These are phyloP conservation scores for Fusarium setosum DNA, from an alignment of 2,329 filamentous ascomycete species.

Conservation along the genomic window DNA sequence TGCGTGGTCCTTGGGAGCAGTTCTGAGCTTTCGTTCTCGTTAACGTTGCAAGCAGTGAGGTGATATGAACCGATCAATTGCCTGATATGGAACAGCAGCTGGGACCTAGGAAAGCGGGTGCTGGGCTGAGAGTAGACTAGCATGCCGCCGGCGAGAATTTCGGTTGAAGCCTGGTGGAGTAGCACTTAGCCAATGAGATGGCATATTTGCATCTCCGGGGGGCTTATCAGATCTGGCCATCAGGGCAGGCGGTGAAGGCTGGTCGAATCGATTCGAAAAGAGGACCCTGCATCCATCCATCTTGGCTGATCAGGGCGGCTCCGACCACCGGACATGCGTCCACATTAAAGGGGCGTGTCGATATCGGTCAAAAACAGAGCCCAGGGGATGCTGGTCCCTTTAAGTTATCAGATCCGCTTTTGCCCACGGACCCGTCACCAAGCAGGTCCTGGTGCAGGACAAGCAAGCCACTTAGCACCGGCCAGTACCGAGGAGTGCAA, in stretches of 20 bases:
- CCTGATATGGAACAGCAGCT: background rate
- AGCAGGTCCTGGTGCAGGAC: background rate
- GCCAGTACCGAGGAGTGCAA: slow-evolving; percentile 3
- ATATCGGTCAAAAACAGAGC: background rate
- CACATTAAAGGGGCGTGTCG: slow-evolving; percentile 6
- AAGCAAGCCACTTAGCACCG: slow-evolving; percentile 12
- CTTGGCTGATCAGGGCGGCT: slow-evolving; percentile 5
- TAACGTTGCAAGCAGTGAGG: background rate
- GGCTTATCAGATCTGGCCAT: slow-evolving; percentile 35
- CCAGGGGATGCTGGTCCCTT: slow-evolving; percentile 13
- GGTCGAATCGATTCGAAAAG: background rate
- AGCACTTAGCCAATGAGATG: background rate
- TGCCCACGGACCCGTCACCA: slow-evolving; percentile 21
- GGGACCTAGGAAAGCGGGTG: background rate
- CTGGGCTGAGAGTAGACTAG: background rate
- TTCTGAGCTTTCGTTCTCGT: background rate
- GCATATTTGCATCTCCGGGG: slow-evolving; percentile 10
- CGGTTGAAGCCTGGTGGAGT: background rate
- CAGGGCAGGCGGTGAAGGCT: slow-evolving; percentile 12
- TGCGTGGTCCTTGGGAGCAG: background rate
- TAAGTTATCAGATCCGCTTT: slow-evolving; percentile 44
- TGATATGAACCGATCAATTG: background rate
- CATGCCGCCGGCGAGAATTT: background rate
- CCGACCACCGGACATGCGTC: slow-evolving; percentile 23
- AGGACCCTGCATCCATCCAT: background rate